Evolutionary conservation across 768 basidiomycete genomes (phyloP).

Genomic region (Trametes gibbosa): DNA sequence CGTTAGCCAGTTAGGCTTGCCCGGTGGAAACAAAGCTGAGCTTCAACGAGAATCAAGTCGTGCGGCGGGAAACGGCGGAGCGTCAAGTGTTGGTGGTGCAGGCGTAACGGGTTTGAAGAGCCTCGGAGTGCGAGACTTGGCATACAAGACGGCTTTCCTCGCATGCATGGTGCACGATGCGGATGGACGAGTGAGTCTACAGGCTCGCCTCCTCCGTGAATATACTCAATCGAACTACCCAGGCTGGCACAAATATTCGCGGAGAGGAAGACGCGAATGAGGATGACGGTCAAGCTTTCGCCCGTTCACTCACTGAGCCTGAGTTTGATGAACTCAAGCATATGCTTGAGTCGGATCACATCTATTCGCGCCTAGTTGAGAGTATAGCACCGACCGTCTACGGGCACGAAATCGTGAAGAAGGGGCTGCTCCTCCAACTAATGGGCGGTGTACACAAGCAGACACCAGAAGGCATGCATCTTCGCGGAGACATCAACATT

Average conservation of each 20-base stretch:
- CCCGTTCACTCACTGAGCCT: slow-evolving; percentile 85
- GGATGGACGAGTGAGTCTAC: slow-evolving; percentile 72
- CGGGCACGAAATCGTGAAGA: slow-evolving; percentile 98
- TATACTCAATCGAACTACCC: not conserved
- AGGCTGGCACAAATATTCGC: slow-evolving; percentile 86
- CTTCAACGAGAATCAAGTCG: slow-evolving; percentile 83
- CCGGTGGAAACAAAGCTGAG: slow-evolving; percentile 90
- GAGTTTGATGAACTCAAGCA: slow-evolving; percentile 92
- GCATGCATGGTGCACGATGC: slow-evolving; percentile 96
- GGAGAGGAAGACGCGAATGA: slow-evolving; percentile 84
- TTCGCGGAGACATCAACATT: slow-evolving; percentile 98
- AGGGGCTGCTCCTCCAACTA: slow-evolving; percentile 90
- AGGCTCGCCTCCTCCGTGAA: not conserved
- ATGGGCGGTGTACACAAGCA: slow-evolving; percentile 99
- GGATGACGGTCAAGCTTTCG: slow-evolving; percentile 78
- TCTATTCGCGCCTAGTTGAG: slow-evolving; percentile 89
- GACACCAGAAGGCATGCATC: slow-evolving; percentile 93
- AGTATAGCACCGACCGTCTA: slow-evolving; percentile 98
- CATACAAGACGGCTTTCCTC: slow-evolving; percentile 98
- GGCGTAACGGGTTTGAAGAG: slow-evolving; percentile 95
- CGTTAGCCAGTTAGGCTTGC: slow-evolving; percentile 91
- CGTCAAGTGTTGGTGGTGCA: slow-evolving; percentile 64
- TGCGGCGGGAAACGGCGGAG: slow-evolving; percentile 54
- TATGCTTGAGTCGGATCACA: slow-evolving; percentile 94
- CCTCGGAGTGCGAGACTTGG: slow-evolving; percentile 90